phyloP scores from a whole-genome alignment of 1,284 basidiomycete genomes.

The Neonothopanus nambi region DNA sequence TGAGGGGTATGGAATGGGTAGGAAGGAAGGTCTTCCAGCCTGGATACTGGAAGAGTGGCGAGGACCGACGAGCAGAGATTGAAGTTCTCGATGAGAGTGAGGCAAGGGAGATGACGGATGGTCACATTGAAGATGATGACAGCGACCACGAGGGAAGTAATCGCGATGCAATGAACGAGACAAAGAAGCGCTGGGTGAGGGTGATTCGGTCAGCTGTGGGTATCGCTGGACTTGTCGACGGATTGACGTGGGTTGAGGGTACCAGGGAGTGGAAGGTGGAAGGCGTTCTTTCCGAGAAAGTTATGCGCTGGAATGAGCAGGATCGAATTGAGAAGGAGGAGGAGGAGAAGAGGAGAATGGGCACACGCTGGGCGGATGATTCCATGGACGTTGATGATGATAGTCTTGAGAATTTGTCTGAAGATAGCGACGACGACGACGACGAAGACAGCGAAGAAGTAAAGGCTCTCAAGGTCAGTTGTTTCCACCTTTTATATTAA shows the following conservation, averaged over 20 bases:
- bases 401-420: constrained; percentile 39
- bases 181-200: constrained; percentile 67
- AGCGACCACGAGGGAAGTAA: constrained; percentile 45
- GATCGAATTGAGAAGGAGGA: constrained; percentile 63
- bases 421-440: constrained; percentile 48
- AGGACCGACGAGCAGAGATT: constrained; percentile 70
- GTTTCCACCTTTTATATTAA: constrained; percentile 12
- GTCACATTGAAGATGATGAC: constrained; percentile 74
- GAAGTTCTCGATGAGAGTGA: constrained; percentile 75
- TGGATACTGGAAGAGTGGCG: constrained; percentile 84
- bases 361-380: constrained; percentile 64
- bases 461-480: constrained; percentile 70
- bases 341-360: constrained; percentile 62
- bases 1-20: constrained; percentile 95
- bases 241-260: constrained; percentile 69
- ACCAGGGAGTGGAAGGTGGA: constrained; percentile 68
- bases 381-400: constrained; percentile 70
- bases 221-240: constrained; percentile 72
- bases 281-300: constrained; percentile 69
- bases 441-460: constrained; percentile 74
- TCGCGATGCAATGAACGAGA: constrained; percentile 22
- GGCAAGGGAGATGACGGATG: constrained; percentile 62
- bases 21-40: constrained; percentile 86
- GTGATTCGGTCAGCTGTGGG: constrained; percentile 72
- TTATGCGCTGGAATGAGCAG: constrained; percentile 70